Evolutionary conservation across 495 filamentous ascomycete genomes (phyloP).

Genomic region (Penicillium canariense): DNA sequence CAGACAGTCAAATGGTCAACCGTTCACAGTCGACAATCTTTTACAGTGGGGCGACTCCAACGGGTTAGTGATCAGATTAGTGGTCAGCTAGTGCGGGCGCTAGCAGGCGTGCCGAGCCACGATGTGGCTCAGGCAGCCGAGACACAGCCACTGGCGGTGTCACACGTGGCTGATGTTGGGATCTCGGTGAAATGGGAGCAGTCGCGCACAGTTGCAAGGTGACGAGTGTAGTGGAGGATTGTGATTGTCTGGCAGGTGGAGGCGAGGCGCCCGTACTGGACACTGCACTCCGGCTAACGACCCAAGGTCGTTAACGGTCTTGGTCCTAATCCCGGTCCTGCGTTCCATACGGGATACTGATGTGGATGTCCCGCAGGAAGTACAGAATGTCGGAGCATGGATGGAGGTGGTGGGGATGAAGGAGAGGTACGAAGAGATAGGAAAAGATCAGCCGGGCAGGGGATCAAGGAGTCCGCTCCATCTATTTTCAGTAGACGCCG

Average conservation of each 20-base stretch:
- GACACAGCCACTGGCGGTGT: conserved; percentile 27
- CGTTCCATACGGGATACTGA: too few species aligned
- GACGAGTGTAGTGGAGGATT: not conserved
- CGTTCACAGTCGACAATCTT: too few species aligned
- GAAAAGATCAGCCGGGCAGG: not conserved
- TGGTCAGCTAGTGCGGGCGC: not conserved
- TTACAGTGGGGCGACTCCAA: not conserved
- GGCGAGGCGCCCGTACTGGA: too few species aligned
- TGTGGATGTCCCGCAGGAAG: too few species aligned
- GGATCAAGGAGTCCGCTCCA: too few species aligned
- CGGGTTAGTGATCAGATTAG: not conserved
- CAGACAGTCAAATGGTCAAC: too few species aligned
- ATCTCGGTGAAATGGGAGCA: not conserved
- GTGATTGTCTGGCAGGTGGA: not conserved
- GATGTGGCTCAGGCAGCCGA: conserved; percentile 20
- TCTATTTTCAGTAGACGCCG: not conserved
- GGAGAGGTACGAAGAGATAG: not conserved
- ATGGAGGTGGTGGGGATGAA: not conserved
- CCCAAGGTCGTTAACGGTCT: too few species aligned
- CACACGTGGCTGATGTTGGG: conserved; percentile 25
- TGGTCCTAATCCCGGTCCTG: too few species aligned
- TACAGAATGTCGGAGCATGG: too few species aligned
- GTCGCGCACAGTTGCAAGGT: not conserved
- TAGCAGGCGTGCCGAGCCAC: conserved; percentile 18
- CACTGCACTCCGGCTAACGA: too few species aligned